Percentiles rank a stretch among this genome's conserved stretches.
These are phyloP conservation scores for Amphirosellinia nigrospora DNA, from an alignment of 495 filamentous ascomycete species.

Conservation along the genomic window DNA sequence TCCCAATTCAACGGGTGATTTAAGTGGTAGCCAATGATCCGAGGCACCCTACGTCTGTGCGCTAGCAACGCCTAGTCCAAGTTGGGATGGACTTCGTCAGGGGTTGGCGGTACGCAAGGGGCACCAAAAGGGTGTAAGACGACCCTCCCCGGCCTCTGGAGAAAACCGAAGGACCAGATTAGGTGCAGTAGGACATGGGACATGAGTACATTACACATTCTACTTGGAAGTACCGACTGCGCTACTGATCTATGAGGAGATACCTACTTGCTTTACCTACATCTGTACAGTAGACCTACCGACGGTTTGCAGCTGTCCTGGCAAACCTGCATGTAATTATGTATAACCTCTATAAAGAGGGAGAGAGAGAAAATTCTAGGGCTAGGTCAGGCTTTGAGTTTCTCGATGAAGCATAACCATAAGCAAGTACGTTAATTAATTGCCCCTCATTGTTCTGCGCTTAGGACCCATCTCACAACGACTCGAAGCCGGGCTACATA, in stretches of 20 bases:
- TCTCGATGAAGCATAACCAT: not conserved
- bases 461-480: not conserved
- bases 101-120: not conserved
- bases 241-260: not conserved
- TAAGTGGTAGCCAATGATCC: constrained; percentile 24
- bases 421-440: not conserved
- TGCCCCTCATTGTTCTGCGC: not conserved
- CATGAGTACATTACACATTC: not conserved
- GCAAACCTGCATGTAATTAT: not conserved
- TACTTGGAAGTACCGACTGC: not conserved
- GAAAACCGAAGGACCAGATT: not conserved
- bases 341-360: not conserved
- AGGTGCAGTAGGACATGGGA: too few species aligned
- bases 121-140: not conserved
- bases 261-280: too few species aligned
- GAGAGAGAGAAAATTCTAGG: not conserved
- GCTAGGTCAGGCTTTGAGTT: not conserved
- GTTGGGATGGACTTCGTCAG: not conserved
- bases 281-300: too few species aligned
- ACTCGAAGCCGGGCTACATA: not conserved
- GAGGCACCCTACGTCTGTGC: constrained; percentile 8
- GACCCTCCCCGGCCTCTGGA: not conserved
- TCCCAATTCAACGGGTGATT: constrained; percentile 23
- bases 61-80: not conserved
- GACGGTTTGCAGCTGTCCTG: not conserved